These are phyloP conservation scores for Aspergillus indologenus DNA, from an alignment of 495 filamentous ascomycete genomes.

Conservation along the genomic window DNA sequence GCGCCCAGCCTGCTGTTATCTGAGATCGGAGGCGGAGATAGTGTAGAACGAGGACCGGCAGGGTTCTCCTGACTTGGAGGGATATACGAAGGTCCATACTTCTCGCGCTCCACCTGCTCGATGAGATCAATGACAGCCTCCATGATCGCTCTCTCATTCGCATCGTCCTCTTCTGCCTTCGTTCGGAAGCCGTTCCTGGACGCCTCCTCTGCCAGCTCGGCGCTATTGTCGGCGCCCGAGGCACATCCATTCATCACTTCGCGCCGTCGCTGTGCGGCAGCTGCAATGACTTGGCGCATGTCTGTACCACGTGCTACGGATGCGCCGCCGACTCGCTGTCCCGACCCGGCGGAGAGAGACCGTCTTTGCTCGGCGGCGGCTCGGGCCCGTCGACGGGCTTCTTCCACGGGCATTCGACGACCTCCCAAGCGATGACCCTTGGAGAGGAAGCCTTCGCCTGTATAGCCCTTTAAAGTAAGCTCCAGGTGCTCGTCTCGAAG, in stretches of 20 bases:
- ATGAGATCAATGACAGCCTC: slow-evolving; percentile 85
- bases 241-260: slow-evolving; percentile 71
- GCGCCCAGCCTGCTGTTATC: slow-evolving; percentile 21
- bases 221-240: slow-evolving; percentile 56
- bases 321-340: slow-evolving; percentile 70
- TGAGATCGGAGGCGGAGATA: slow-evolving; percentile 23
- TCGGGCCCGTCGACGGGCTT: slow-evolving; percentile 73
- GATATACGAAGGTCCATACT: slow-evolving; percentile 63
- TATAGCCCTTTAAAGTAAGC: slow-evolving; percentile 77
- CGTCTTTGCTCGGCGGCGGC: slow-evolving; percentile 71
- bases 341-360: slow-evolving; percentile 58
- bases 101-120: slow-evolving; percentile 75
- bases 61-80: slow-evolving; percentile 61
- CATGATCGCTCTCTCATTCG: slow-evolving; percentile 85
- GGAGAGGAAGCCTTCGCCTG: slow-evolving; percentile 84
- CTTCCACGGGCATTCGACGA: slow-evolving; percentile 60
- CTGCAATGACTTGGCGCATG: slow-evolving; percentile 70
- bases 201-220: slow-evolving; percentile 64
- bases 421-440: slow-evolving; percentile 73
- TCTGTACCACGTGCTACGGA: slow-evolving; percentile 61
- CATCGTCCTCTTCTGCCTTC: slow-evolving; percentile 82
- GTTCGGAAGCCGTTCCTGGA: slow-evolving; percentile 74
- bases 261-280: slow-evolving; percentile 67
- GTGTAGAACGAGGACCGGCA: slow-evolving; percentile 44
- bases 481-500: slow-evolving; percentile 80